Conservation (phyloP, 257 asterid genomes). For the Pogostemon cablin region DNA sequence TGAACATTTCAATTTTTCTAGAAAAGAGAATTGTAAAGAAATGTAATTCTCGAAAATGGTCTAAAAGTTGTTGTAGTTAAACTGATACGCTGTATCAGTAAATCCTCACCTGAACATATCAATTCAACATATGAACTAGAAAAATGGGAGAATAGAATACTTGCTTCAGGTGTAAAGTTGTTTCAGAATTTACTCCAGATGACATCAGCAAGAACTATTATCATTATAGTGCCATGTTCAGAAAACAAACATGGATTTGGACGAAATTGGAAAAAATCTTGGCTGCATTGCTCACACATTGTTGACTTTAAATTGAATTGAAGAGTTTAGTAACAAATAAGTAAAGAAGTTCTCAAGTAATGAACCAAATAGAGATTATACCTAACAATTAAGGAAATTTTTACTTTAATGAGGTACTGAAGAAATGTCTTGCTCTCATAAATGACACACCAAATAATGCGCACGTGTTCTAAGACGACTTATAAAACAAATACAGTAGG, state of each 20-base stretch:
- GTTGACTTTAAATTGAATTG: conserved; percentile 7
- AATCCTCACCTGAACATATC: background rate
- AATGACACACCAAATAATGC: background rate
- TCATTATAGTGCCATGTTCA: background rate
- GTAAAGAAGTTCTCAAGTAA: background rate
- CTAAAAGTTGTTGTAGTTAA: conserved; percentile 7
- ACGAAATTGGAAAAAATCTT: background rate
- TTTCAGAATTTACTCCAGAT: background rate
- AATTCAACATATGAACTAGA: background rate
- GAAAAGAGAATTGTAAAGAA: background rate
- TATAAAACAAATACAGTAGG: too few relatives aligned
- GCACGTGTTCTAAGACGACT: too few relatives aligned
- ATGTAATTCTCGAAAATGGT: background rate
- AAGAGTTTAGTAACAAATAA: background rate
- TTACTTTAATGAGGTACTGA: background rate
- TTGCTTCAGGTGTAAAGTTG: background rate
- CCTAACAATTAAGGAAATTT: background rate
- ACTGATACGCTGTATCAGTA: background rate
- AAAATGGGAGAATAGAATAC: conserved; percentile 6
- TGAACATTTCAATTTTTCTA: background rate
- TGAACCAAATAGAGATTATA: background rate
- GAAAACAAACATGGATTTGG: background rate
- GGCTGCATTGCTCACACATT: background rate
- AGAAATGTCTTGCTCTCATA: background rate
- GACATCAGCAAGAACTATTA: conserved; percentile 7